Evolutionary conservation across 371 early-diverging fungal genomes (phyloP).

Genomic region (Haplosporangium sp.): DNA sequence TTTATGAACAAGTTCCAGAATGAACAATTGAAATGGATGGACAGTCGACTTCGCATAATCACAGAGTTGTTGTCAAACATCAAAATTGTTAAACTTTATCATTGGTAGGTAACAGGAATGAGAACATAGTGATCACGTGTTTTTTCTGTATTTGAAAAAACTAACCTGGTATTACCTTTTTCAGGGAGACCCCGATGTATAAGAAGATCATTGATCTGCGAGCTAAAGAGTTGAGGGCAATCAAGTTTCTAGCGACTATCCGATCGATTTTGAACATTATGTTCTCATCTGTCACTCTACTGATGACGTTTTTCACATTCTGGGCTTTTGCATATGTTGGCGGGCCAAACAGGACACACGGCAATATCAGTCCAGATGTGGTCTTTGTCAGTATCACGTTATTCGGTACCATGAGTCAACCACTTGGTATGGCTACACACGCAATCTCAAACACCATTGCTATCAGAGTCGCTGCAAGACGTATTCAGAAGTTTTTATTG

Average conservation of each 20-base stretch:
- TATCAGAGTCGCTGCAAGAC: constrained; percentile 31
- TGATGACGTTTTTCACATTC: constrained; percentile 49
- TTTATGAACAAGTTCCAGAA: constrained; percentile 32
- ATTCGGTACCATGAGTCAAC: constrained; percentile 35
- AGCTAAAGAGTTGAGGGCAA: constrained; percentile 73
- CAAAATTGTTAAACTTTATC: constrained; percentile 91
- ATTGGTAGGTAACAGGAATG: constrained; percentile 61
- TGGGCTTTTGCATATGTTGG: constrained; percentile 28
- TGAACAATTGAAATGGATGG: constrained; percentile 47
- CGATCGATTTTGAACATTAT: constrained; percentile 38
- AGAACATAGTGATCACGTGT: too few relatives aligned
- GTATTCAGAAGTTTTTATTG: constrained; percentile 38
- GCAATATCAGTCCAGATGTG: constrained; percentile 38
- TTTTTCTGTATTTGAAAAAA: not conserved
- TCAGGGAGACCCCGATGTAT: constrained; percentile 65
- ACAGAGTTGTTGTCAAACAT: constrained; percentile 93
- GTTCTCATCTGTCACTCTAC: constrained; percentile 33
- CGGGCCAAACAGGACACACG: constrained; percentile 50
- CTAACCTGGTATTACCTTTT: too few relatives aligned
- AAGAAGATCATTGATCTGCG: constrained; percentile 32
- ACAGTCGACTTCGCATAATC: constrained; percentile 47
- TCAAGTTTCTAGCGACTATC: constrained; percentile 64
- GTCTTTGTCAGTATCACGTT: constrained; percentile 47
- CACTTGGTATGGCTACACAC: constrained; percentile 22
- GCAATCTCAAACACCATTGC: constrained; percentile 30